Conservation (phyloP, 1,139 yeast genomes). For the Yamadazyma siamensis region DNA sequence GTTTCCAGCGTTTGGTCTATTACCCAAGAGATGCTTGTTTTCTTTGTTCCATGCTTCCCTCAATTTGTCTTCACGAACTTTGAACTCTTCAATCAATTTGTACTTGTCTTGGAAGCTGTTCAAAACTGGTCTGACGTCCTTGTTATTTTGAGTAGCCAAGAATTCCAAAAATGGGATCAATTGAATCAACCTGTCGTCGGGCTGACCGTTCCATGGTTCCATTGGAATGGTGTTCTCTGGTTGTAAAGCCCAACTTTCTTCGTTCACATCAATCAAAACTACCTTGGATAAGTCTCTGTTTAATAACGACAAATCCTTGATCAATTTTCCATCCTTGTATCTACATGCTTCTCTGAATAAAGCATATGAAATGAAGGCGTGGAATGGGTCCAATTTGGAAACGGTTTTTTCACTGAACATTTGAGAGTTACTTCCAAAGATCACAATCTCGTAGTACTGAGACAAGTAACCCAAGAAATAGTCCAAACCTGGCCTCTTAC, state of each 20-base stretch:
- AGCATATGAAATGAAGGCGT: conserved; percentile 83
- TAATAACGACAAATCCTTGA: conserved; percentile 81
- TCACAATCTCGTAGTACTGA: conserved; percentile 92
- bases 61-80: conserved; percentile 68
- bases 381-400: conserved; percentile 87
- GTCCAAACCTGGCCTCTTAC: conserved; percentile 97
- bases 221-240: conserved; percentile 89
- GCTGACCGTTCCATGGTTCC: conserved; percentile 81
- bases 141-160: conserved; percentile 85
- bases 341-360: conserved; percentile 89
- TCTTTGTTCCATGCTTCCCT: conserved; percentile 67
- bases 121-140: conserved; percentile 88
- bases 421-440: conserved; percentile 82
- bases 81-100: conserved; percentile 70
- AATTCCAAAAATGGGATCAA: conserved; percentile 93
- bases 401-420: conserved; percentile 84
- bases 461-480: conserved; percentile 93
- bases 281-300: conserved; percentile 88
- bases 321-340: conserved; percentile 82
- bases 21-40: conserved; percentile 47
- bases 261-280: conserved; percentile 73
- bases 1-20: conserved; percentile 49
- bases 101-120: conserved; percentile 63
- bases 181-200: conserved; percentile 73
- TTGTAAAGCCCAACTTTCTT: conserved; percentile 72